Evolutionary conservation across 1,139 yeast species (phyloP).

Genomic region (Blastobotrys serpentis): DNA sequence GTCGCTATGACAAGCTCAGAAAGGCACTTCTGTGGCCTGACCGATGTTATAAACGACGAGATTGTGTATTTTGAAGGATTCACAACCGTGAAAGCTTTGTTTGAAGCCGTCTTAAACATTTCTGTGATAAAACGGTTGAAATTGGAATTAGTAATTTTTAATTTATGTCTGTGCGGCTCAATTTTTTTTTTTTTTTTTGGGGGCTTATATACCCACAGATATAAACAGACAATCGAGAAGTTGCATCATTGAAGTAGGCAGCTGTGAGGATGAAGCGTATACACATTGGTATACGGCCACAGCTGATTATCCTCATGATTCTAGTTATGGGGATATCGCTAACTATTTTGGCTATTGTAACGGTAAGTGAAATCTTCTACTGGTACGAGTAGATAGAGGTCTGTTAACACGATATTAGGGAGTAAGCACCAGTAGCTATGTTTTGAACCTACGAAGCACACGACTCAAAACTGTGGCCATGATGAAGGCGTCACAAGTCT

Average conservation of each 20-base stretch:
- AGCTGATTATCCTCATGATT: constrained; percentile 76
- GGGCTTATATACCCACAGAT: no score
- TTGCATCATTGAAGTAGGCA: not conserved
- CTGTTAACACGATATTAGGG: constrained; percentile 42
- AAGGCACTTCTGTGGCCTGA: constrained; percentile 5
- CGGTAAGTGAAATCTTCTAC: constrained; percentile 38
- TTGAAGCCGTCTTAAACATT: constrained; percentile 1
- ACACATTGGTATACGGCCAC: constrained; percentile 48
- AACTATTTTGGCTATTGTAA: constrained; percentile 69
- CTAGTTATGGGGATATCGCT: constrained; percentile 75
- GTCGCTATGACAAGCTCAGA: constrained; percentile 32
- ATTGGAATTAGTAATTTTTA: no score
- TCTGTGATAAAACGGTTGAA: no score
- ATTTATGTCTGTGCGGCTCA: no score
- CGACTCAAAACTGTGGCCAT: constrained; percentile 75
- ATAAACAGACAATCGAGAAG: no score
- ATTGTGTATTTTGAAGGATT: constrained; percentile 5
- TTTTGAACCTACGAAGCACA: constrained; percentile 63
- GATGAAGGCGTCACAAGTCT: constrained; percentile 74
- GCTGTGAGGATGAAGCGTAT: constrained; percentile 29
- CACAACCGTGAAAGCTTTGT: constrained; percentile 3
- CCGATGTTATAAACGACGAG: not conserved
- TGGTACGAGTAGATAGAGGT: no score
- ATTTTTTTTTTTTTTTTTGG: constrained; percentile 1
- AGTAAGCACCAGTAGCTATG: constrained; percentile 67